phyloP scores from a whole-genome alignment of 192 early-diverging fungal species.

The Podila epicladia region DNA sequence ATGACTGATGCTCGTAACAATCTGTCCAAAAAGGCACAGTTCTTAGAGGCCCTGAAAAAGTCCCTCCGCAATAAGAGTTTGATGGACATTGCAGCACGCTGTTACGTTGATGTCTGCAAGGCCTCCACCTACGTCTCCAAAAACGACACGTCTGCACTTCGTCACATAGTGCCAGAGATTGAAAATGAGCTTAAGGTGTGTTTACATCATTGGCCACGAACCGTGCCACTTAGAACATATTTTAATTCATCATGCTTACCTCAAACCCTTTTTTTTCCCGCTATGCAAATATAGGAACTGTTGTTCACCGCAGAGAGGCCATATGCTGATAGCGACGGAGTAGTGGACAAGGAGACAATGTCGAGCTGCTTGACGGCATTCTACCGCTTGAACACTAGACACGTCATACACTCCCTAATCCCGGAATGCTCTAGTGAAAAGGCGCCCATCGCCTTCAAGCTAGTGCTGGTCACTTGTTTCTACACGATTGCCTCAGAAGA shows the following conservation, averaged over 20 bases:
- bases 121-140: constrained; percentile 75
- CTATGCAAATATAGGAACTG: constrained; percentile 55
- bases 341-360: constrained; percentile 85
- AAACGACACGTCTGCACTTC: constrained; percentile 67
- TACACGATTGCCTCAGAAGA: constrained; percentile 76
- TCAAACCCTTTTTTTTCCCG: neutral
- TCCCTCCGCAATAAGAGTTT: constrained; percentile 61
- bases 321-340: constrained; percentile 60
- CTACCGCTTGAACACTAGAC: constrained; percentile 80
- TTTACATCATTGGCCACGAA: neutral
- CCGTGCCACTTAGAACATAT: neutral
- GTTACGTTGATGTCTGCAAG: constrained; percentile 80
- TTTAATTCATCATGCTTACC: neutral
- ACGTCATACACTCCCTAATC: constrained; percentile 76
- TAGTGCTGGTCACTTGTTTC: constrained; percentile 83
- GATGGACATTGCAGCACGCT: constrained; percentile 74
- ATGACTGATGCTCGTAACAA: constrained; percentile 50
- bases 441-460: constrained; percentile 79
- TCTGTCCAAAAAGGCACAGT: constrained; percentile 55
- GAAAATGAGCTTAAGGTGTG: constrained; percentile 79
- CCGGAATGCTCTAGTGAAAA: constrained; percentile 74
- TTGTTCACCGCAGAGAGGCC: constrained; percentile 69
- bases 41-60: constrained; percentile 63
- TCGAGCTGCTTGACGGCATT: constrained; percentile 79
- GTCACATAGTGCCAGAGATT: constrained; percentile 73